These are phyloP conservation scores for Diplodia mutila DNA, from an alignment of 2,329 filamentous ascomycete species.

Conservation along the genomic window DNA sequence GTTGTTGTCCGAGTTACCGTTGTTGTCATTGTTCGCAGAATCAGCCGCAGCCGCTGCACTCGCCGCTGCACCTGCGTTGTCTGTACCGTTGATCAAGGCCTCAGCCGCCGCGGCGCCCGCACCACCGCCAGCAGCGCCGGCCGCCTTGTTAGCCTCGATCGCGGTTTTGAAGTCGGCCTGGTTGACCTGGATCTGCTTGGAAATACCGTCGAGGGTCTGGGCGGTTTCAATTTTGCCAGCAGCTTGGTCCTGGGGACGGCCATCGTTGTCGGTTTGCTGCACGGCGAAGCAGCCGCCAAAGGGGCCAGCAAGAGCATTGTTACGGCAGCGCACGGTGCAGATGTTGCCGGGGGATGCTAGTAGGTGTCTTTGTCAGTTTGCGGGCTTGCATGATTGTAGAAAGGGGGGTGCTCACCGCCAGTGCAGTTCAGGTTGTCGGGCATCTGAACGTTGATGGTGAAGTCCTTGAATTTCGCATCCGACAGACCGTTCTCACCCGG, in stretches of 20 bases:
- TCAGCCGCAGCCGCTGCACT: conserved; percentile 27
- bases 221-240: conserved; percentile 50
- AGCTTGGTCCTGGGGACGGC: conserved; percentile 31
- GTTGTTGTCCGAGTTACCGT: conserved; percentile 28
- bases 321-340: conserved; percentile 64
- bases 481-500: conserved; percentile 63
- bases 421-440: conserved; percentile 42
- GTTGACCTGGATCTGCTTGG: conserved; percentile 56
- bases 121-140: conserved; percentile 40
- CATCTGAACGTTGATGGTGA: conserved; percentile 61
- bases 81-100: conserved; percentile 45
- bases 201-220: conserved; percentile 51
- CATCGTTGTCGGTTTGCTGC: conserved; percentile 55
- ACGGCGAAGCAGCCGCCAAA: conserved; percentile 64
- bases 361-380: neutral
- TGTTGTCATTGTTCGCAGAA: conserved; percentile 28
- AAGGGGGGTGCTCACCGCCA: neutral
- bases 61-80: conserved; percentile 31
- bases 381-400: neutral
- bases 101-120: conserved; percentile 44
- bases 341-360: conserved; percentile 56
- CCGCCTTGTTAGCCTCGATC: conserved; percentile 51
- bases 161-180: conserved; percentile 55
- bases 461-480: conserved; percentile 59
- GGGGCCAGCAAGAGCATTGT: conserved; percentile 60